These are phyloP conservation scores for Glaciozyma antarctica DNA, from an alignment of 768 basidiomycete species.

Conservation along the genomic window DNA sequence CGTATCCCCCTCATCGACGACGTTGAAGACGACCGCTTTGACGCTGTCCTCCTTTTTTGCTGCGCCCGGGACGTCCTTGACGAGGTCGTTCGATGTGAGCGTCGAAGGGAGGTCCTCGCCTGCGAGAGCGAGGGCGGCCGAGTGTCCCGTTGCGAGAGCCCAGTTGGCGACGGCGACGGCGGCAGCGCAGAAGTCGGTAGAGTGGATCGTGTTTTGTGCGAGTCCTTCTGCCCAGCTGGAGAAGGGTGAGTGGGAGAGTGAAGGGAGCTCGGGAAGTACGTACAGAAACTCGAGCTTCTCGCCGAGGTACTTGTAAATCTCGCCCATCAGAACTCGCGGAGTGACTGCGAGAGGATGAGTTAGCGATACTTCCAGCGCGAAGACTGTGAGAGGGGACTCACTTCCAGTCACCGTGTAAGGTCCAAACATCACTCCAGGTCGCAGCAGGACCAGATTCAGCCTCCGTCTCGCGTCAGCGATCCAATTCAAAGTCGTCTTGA, in stretches of 20 bases:
- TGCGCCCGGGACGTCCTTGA: slow-evolving; percentile 5
- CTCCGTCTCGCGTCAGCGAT: slow-evolving; percentile 1
- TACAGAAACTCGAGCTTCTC: slow-evolving; percentile 32
- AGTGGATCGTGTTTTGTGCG: slow-evolving; percentile 25
- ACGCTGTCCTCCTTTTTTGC: slow-evolving; percentile 16
- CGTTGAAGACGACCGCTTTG: slow-evolving; percentile 24
- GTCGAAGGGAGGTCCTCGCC: slow-evolving; percentile 11
- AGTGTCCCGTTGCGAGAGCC: slow-evolving; percentile 6
- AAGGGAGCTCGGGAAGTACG: not conserved
- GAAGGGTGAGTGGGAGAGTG: not conserved
- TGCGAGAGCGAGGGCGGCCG: slow-evolving; percentile 8
- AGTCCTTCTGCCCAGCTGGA: slow-evolving; percentile 23
- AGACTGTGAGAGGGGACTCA: not conserved
- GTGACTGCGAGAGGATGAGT: not conserved
- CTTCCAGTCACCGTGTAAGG: slow-evolving; percentile 5
- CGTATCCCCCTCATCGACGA: slow-evolving; percentile 25
- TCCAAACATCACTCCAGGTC: slow-evolving; percentile 16
- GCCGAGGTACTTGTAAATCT: slow-evolving; percentile 25
- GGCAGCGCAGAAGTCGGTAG: slow-evolving; percentile 19
- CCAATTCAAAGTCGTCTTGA: not conserved
- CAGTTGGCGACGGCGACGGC: slow-evolving; percentile 15
- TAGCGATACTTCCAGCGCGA: not conserved
- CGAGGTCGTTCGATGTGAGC: slow-evolving; percentile 17
- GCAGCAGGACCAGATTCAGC: slow-evolving; percentile 29
- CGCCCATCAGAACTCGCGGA: slow-evolving; percentile 15